Evolutionary conservation across 805 yeast genomes (phyloP), one percentile per base, ranked within the genome.

Genomic region (Sungouiella thailandica): DNA sequence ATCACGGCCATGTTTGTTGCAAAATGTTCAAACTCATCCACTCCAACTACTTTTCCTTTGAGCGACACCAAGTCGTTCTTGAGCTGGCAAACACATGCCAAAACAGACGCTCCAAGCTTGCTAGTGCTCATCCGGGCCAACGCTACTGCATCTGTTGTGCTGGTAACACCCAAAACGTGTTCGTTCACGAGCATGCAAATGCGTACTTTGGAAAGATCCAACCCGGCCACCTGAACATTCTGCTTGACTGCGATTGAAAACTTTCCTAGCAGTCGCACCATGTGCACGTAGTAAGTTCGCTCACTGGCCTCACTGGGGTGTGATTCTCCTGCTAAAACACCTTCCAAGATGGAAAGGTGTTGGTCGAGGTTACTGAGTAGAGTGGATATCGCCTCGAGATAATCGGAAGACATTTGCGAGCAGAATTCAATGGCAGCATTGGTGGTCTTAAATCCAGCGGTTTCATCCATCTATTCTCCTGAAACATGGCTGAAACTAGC

Each of bases 141-240:
- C 22, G 8, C 22, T 7, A 19, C 25, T 4, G 31, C 25, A 3
- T 1, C 19, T 5, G 5, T 23, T 16, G 14, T 16, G 9, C 13
- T 30, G 10, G 11, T 10, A 13, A 17, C 23, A 22, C 19, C 3
- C 12, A 23, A 6, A 4, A 30, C 27, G 7, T 15, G 7, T 16
- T 13, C 12, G 15, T 23, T 30, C 20, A 30, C 12, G 5, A 30
- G 17, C 9, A 24, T 30, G 13, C 27, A 30, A 8, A 30, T 22
- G 11, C 25, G 22, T 15, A 30, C n/a, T 12, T 29, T 20, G 16
- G 20, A 5, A 4, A 29, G 25, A 12, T 12, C 15, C 15, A 18
- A 6, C 12, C 16, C 10, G 22, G n/a, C 23, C 23, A 19, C 23
- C 6, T 19, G 16, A 19, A 26, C 16, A 26, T 26, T 26, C 15